Base-by-base conservation (phyloP, 257 asterid genomes). In the Prunella vulgaris region DNA sequence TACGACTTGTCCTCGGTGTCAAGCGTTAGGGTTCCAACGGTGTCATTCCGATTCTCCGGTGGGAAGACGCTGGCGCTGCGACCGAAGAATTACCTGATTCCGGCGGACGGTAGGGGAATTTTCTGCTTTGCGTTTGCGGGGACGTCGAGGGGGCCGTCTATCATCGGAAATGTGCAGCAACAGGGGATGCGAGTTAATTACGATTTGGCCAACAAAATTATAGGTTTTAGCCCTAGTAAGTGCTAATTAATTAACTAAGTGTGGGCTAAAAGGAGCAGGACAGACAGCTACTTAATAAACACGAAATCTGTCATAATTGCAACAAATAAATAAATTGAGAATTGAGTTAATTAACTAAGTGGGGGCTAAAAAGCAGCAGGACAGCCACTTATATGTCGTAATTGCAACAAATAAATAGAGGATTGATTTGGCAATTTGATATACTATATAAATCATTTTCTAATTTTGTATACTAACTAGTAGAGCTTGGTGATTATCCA, bases 81-180 rank as follows among this genome's bases (percentile, higher is more conserved):
- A 64, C 73, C 97, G 60, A 46, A 1, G 2, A 93, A 87, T 63
- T 88, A 83, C 82, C 75, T 93, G 68, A 68, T 93, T 0, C 90
- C 90, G 83, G 95, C 90, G 61, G 83, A 83, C 25, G 49, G 62
- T 2, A 9, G 21, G 42, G 95, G 96, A 13, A 85, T 68, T 10
- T 85, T 74, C 76, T 93, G 98, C 78, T 72, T 88, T 2, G 98
- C 97, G 0, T 93, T 93, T 64, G 96, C 98, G 32, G 80, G 84
- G 35, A 74, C 80, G 71, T 18, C 58, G 5, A 85, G 81, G n/a
- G n/a, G 80, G 14, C 70, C 85, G 72, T 85, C 90, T 5, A 88
- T 93, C 32, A 88, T 93, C 63, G 98, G 98, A 7, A 93, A 88
- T 27, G 71, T 83, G 35, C 98, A 93, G 83, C 98, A 93, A 63